Percentiles rank a stretch among this genome's conserved stretches.
Evolutionary conservation across 139 green algal species (phyloP).

Genomic region (Volvox africanus): DNA sequence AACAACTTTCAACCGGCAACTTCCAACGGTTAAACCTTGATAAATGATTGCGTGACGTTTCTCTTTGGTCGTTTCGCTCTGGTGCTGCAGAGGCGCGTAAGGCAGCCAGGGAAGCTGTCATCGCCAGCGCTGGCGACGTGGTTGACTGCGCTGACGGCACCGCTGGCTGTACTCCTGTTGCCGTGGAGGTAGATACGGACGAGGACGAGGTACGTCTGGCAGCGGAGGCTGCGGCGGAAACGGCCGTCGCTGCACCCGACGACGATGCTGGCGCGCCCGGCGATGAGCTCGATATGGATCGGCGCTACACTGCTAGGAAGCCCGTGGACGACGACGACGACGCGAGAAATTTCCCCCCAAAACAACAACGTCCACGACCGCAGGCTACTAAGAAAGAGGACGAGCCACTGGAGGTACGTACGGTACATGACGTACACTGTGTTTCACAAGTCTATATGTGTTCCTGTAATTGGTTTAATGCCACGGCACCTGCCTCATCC

Average conservation of each 20-base stretch:
- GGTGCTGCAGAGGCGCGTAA: conserved; percentile 8
- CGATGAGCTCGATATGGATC: too few species aligned
- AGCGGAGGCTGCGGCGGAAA: neutral
- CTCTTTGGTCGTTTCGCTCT: too few species aligned
- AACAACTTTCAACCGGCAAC: too few species aligned
- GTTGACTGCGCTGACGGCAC: neutral
- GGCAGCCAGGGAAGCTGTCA: neutral
- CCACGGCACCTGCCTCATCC: too few species aligned
- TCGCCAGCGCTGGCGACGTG: neutral
- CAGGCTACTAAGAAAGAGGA: conserved; percentile 1
- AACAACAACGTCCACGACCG: neutral
- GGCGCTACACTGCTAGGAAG: too few species aligned
- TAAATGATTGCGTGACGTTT: too few species aligned
- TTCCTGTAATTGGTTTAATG: too few species aligned
- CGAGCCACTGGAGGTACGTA: conserved; percentile 13
- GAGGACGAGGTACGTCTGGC: neutral
- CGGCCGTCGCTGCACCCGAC: neutral
- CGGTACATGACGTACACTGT: neutral
- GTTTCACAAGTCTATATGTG: too few species aligned
- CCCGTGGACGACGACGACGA: neutral
- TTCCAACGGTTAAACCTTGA: too few species aligned
- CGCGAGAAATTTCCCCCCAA: neutral
- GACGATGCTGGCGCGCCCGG: neutral
- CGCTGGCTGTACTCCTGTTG: neutral
- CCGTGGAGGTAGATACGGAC: too few species aligned